A percentile compares a stretch with the other conserved stretches of the same genome.
These are phyloP conservation scores for Curvularia verruculosa DNA, from an alignment of 2,329 filamentous ascomycete species.

Conservation along the genomic window DNA sequence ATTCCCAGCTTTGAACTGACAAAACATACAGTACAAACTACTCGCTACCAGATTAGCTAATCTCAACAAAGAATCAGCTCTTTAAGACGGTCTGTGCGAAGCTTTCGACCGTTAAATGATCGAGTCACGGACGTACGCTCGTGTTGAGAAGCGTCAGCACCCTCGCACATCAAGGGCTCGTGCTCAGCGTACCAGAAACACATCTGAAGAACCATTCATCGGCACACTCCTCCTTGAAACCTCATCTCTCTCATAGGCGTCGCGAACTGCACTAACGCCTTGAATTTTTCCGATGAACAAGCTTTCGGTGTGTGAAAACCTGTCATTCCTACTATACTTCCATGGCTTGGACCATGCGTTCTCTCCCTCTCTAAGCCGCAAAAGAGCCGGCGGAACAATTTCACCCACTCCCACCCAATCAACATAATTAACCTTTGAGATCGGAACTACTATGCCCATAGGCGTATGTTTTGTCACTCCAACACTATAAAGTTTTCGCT, in stretches of 20 bases:
- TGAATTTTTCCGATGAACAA: not conserved
- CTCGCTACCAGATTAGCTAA: not conserved
- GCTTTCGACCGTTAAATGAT: not conserved
- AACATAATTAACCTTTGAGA: not conserved
- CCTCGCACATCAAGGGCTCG: not conserved
- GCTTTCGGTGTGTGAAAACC: not conserved
- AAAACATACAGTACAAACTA: not conserved
- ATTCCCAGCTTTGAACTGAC: not conserved
- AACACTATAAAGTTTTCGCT: too few species aligned
- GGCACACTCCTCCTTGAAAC: not conserved
- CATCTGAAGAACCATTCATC: not conserved
- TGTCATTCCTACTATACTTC: too few species aligned
- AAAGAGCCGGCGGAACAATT: not conserved
- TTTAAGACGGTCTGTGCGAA: not conserved
- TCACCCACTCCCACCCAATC: not conserved
- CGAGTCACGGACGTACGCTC: not conserved
- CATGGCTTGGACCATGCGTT: slow-evolving; percentile 2
- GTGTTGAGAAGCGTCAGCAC: not conserved
- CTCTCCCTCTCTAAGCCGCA: not conserved
- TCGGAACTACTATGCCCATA: not conserved
- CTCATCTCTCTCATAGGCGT: not conserved
- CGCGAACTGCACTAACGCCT: not conserved
- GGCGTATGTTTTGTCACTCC: too few species aligned
- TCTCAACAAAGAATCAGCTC: not conserved
- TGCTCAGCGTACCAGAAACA: not conserved